Base-by-base conservation (phyloP, 805 yeast species). In the Spathaspora girioi region DNA sequence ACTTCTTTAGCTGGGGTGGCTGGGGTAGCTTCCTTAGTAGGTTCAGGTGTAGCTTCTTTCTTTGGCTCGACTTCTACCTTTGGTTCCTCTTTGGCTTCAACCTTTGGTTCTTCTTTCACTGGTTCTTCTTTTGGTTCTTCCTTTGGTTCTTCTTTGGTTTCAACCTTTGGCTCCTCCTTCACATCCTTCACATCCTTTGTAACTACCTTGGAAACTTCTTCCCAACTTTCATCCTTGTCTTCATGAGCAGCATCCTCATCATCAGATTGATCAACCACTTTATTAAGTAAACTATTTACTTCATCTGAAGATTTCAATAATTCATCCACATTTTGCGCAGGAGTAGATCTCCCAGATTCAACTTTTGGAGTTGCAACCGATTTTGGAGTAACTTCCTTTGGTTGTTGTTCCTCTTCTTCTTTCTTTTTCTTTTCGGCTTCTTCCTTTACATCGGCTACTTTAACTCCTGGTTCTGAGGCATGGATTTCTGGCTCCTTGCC, bases 401-500 rank as follows among this genome's bases (percentile, higher is more conserved):
- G 50, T 19, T 50, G 46, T 20, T 52, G 50, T 19, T 49, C 32
- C 19, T 53, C 48, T 1, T 44, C 55, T 35, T 49, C 50, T 38
- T 56, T 54, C 29, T 46, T 46, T 41, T 54, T 19, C 46, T 56
- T 48, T 45, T 56, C 59, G 46, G 56, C 63, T 46, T 55, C 53
- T 43, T 60, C 61, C n/a, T 54, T 57, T 40, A 54, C 56, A 10
- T 49, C 63, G 14, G 57, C 59, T 50, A 50, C 59, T 49, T 63
- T 51, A 32, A 64, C 61, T 7, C 68, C 69, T 17, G 77, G 73
- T 11, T 62, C 66, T 2, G 81, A 67, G 47, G 72, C 73, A 43
- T 65, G 70, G 40, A 79, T 69, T 18, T 73, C 65, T 32, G 89
- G 83, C 35, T 76, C 80, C 3, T 80, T 65, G 19, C 96, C 96